Base-by-base conservation (phyloP, 495 filamentous ascomycete species). In the Corynascus novoguineensis region DNA sequence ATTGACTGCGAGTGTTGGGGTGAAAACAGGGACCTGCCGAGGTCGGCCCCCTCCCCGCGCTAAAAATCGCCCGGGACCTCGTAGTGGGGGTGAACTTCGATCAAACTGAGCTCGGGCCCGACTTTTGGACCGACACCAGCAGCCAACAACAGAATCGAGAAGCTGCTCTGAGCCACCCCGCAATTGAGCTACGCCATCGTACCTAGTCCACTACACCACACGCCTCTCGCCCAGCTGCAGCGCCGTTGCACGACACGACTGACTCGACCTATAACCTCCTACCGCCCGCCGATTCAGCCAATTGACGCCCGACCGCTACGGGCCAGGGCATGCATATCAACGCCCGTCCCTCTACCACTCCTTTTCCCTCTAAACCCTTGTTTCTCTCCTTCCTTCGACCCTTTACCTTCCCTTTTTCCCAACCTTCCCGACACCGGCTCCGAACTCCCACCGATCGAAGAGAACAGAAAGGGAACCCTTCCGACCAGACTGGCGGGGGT, bases 151-250 rank as follows among this genome's bases (percentile, higher is more conserved):
- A 24, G 19, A 53, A 60, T n/a, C 50, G 56, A 29, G 50, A 40
- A 62, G 60, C 60, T 64, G 57, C 63, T 68, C 63, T 68, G 64
- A 32, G 37, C 59, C 50, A 68, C 68, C 68, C 68, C 68, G 68
- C 68, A 70, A 60, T 64, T 55, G 57, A 68, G 55, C 68, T 64
- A 61, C 56, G 29, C 51, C 59, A 59, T 49, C 56, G 60, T 50
- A 32, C 44, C 63, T 29, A n/a, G n/a, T n/a, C 60, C 66, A 62
- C 58, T 58, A 61, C 44, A 15, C 35, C 37, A 41, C n/a, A 21
- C n/a, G 17, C 32, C n/a, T 15, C 31, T 15, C 24, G 0, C 46
- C 32, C 37, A 50, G 6, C 41, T 47, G 44, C 37, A 38, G 28
- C 44, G 47, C 50, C 57, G 64, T 61, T 21, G 50, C 48, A 64